phyloP scores from a whole-genome alignment of 2,329 filamentous ascomycete species.

The Cryphonectria radicalis region DNA sequence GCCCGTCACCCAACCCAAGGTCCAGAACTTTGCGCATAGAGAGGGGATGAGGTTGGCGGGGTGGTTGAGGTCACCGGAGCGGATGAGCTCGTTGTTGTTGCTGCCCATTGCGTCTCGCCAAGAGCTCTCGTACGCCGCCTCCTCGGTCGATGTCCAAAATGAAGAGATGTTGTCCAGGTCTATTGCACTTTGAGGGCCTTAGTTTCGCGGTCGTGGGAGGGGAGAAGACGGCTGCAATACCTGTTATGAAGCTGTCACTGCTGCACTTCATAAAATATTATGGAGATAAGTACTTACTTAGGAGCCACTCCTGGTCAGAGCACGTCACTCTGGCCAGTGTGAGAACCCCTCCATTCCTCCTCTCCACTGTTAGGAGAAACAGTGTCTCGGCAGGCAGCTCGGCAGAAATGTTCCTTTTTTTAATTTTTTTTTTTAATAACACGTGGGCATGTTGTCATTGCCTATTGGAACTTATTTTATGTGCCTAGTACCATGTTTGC shows the following conservation, averaged over 20 bases:
- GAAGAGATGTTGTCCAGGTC: background rate
- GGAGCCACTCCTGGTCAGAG: background rate
- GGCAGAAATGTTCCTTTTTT: background rate
- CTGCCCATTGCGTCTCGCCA: slow-evolving; percentile 32
- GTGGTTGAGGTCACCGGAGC: slow-evolving; percentile 74
- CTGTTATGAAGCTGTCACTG: background rate
- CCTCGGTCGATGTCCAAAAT: background rate
- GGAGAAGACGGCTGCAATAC: background rate
- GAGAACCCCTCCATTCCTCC: background rate
- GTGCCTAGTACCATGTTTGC: background rate
- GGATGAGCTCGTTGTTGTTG: slow-evolving; percentile 59
- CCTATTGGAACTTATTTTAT: background rate
- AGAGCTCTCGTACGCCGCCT: background rate
- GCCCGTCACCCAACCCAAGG: slow-evolving; percentile 89
- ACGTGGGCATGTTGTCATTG: background rate
- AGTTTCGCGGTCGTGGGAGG: background rate
- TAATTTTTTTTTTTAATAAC: background rate
- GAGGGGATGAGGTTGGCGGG: slow-evolving; percentile 94
- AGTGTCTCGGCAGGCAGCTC: slow-evolving; percentile 5
- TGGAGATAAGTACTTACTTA: background rate
- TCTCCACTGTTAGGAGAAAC: background rate
- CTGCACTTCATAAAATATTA: background rate
- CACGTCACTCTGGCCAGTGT: background rate
- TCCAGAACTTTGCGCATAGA: slow-evolving; percentile 95
- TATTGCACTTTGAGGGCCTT: background rate